phyloP scores from a whole-genome alignment of 2,329 filamentous ascomycete genomes.

The Trichoderma sp. region DNA sequence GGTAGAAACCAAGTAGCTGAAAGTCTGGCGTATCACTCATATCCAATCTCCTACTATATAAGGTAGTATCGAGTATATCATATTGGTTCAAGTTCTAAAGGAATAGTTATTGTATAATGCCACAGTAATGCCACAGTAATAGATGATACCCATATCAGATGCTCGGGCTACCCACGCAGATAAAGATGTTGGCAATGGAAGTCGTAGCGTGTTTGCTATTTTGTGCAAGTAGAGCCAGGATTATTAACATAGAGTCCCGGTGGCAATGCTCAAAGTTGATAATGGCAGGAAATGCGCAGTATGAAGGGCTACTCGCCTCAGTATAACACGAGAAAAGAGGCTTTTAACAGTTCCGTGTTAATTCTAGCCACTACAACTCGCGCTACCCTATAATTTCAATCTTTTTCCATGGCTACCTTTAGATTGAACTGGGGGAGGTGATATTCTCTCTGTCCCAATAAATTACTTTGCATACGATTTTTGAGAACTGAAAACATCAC shows the following conservation, averaged over 20 bases:
- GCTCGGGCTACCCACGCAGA: background rate
- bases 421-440: background rate
- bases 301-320: rapidly evolving
- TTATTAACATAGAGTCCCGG: background rate
- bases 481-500: background rate
- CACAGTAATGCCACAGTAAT: too few species aligned
- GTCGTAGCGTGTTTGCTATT: background rate
- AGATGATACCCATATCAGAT: too few species aligned
- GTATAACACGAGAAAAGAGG: background rate
- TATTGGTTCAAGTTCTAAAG: too few species aligned
- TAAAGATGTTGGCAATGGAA: background rate
- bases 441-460: background rate
- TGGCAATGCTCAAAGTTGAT: background rate
- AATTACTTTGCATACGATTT: background rate
- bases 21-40: too few species aligned
- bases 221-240: background rate
- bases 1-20: too few species aligned
- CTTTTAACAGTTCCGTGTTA: background rate
- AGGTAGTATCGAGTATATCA: too few species aligned
- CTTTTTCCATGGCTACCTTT: background rate
- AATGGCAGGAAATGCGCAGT: background rate
- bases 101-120: too few species aligned
- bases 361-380: background rate
- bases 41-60: too few species aligned
- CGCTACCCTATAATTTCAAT: background rate